phyloP scores from a whole-genome alignment of 352 stramenopile genomes.

The Achlya hypogyna region DNA sequence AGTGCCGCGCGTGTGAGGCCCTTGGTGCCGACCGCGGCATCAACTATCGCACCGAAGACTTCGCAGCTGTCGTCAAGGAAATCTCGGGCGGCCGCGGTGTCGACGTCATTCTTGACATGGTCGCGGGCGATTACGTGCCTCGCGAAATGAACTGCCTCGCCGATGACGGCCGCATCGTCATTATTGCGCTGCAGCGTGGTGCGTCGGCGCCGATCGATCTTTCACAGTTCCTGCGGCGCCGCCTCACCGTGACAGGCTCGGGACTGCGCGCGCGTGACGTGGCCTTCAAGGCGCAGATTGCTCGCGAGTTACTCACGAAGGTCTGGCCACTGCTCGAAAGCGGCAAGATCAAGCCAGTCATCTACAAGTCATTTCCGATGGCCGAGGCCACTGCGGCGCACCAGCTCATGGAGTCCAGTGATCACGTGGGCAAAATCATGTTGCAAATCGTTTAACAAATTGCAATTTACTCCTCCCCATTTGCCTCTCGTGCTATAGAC shows the following conservation, averaged over 20 bases:
- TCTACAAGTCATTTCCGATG: slow-evolving; percentile 24
- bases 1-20: slow-evolving; percentile 14
- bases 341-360: slow-evolving; percentile 19
- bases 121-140: slow-evolving; percentile 29
- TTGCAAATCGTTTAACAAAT: slow-evolving; percentile 18
- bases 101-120: slow-evolving; percentile 35
- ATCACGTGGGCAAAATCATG: slow-evolving; percentile 26
- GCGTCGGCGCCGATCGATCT: slow-evolving; percentile 23
- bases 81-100: slow-evolving; percentile 20
- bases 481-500: too few species aligned
- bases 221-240: slow-evolving; percentile 27
- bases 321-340: slow-evolving; percentile 25
- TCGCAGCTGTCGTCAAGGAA: slow-evolving; percentile 20
- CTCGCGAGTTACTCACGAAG: slow-evolving; percentile 16
- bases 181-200: slow-evolving; percentile 25
- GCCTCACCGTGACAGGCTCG: slow-evolving; percentile 30
- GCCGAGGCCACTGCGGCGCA: slow-evolving; percentile 20
- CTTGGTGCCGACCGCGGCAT: slow-evolving; percentile 10
- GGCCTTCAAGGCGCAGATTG: slow-evolving; percentile 24
- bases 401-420: slow-evolving; percentile 25
- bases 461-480: too few species aligned
- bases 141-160: slow-evolving; percentile 29
- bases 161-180: slow-evolving; percentile 27
- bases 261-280: slow-evolving; percentile 23
- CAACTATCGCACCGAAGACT: slow-evolving; percentile 26